phyloP scores from a whole-genome alignment of 108 stramenopile genomes.

The Phaeodactylum tricornutum region DNA sequence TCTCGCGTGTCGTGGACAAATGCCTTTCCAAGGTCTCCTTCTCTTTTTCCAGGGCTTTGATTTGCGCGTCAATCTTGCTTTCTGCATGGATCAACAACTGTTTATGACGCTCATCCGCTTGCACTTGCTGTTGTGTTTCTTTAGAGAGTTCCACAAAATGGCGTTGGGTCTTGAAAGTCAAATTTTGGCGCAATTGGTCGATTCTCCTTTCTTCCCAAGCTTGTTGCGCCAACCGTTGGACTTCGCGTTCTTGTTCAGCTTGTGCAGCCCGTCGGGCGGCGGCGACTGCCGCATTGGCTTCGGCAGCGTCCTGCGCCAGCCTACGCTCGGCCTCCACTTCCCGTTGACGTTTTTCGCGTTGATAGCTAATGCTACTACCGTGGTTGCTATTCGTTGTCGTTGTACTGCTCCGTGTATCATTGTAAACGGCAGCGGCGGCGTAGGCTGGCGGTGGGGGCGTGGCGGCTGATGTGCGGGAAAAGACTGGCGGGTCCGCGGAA shows the following conservation, averaged over 20 bases:
- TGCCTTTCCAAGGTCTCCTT: constrained; percentile 29
- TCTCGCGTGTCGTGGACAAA: constrained; percentile 28
- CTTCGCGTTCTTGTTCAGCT: constrained; percentile 19
- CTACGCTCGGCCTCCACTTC: not conserved
- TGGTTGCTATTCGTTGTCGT: too few species aligned
- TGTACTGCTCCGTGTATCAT: too few species aligned
- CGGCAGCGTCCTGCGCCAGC: constrained; percentile 36
- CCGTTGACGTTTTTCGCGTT: not conserved
- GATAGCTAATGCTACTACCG: not conserved
- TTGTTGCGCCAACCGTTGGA: constrained; percentile 17
- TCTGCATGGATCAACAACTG: constrained; percentile 20
- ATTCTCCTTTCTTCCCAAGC: constrained; percentile 31
- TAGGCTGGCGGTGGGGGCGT: constrained; percentile 17
- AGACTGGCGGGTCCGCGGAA: constrained; percentile 91
- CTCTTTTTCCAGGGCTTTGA: constrained; percentile 27
- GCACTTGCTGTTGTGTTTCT: constrained; percentile 23
- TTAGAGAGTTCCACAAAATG: constrained; percentile 22
- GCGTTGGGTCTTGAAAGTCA: constrained; percentile 29
- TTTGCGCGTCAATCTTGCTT: constrained; percentile 22
- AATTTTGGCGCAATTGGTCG: constrained; percentile 21
- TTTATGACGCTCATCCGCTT: constrained; percentile 42
- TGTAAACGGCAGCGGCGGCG: too few species aligned
- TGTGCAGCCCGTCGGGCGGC: constrained; percentile 24
- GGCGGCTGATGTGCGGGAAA: constrained; percentile 58
- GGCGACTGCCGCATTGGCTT: constrained; percentile 38